Evolutionary conservation across 768 basidiomycete genomes (phyloP), one percentile per base, ranked within the genome.

Genomic region (Tylopilus sp.): DNA sequence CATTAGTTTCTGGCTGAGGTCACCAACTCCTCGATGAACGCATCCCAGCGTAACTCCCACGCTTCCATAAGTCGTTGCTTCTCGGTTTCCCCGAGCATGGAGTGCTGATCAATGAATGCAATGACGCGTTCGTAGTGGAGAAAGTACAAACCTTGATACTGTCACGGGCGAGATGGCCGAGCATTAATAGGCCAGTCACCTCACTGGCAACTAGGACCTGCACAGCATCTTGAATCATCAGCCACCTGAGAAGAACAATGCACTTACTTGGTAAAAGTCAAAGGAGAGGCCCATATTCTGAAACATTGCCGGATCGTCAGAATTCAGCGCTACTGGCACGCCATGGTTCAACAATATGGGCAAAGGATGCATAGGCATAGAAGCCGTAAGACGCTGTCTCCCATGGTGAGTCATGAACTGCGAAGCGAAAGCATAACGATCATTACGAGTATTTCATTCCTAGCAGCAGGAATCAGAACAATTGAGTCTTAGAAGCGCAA

Each of bases 281-380:
- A 79, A 91, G 0, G 85, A 82, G 6, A 91, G 72, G 0, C 87
- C 87, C 79, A 85, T 82, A 57, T 86, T 87, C 13, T 86, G 85
- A 58, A 91, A 91, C 21, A 84, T 75, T 0, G 86, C 73, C 4
- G 89, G 89, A 59, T 91, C 88, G 59, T 91, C 89, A 6, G 83
- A 87, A 60, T 77, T 80, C 3, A 91, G 74, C 0, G 79, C 81
- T 7, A 91, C 82, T 3, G 84, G 82, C 8, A 90, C 76, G 1
- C 87, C 86, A 53, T 88, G 74, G 64, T 86, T 90, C 44, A 91
- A 63, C 33, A 88, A 61, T n/a, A 79, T 73, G 1, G 86, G 85
- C 23, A 91, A 72, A 1, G 86, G 87, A 63, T 91, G 88, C 78
- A 81, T 84, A 3, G 83, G 83, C 81, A 90, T 90, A 5, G 87